Base-by-base conservation (phyloP, 2,329 filamentous ascomycete species). In the Anisogramma anomala region DNA sequence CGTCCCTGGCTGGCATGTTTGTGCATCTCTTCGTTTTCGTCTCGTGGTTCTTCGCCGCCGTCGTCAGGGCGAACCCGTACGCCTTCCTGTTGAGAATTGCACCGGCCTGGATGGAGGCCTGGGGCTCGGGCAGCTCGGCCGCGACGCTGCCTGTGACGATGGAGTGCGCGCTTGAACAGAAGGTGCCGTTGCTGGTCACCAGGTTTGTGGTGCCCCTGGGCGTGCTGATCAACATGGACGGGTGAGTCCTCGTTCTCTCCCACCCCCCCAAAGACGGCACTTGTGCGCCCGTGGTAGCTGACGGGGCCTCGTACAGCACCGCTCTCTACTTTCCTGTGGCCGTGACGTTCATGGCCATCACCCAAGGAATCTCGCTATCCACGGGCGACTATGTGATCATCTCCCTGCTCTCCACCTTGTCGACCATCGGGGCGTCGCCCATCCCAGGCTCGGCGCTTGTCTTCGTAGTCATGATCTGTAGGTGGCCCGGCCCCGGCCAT, bases 291-390 rank as follows among this genome's bases (percentile, higher is more conserved):
- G 4, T 22, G 31, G 17, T 26, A 33, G 15, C 36, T 42, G 13
- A 42, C 7, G 15, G 50, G 47, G 13, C 22, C 6, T 22, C 17
- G 22, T 14, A 30, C 26, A 57, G 62, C n/a, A 72, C 69, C 2
- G 68, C 69, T 26, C 72, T 73, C 41, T 72, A 73, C 53, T 71
- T 72, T 48, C 70, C 70, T 3, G 62, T 68, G 8, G 66, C 67
- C 36, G 66, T 72, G 13, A 65, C 69, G 15, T 73, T 73, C 56
- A 53, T 73, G 20, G 69, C 69, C 28, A 57, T 61, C 11, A 73
- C 69, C 0, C 68, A 72, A 48, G 67, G 65, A 41, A 62, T 64
- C 15, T 54, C 50, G 0, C 59, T 72, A 11, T 55, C 54, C 18
- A 56, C 61, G 0, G 58, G 57, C 6, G 58, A 72, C 48, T 73